A percentile compares a stretch with the other conserved stretches of the same genome.
Evolutionary conservation across 208 protist genomes (phyloP).

Genomic region (Crithidia mellificae): DNA sequence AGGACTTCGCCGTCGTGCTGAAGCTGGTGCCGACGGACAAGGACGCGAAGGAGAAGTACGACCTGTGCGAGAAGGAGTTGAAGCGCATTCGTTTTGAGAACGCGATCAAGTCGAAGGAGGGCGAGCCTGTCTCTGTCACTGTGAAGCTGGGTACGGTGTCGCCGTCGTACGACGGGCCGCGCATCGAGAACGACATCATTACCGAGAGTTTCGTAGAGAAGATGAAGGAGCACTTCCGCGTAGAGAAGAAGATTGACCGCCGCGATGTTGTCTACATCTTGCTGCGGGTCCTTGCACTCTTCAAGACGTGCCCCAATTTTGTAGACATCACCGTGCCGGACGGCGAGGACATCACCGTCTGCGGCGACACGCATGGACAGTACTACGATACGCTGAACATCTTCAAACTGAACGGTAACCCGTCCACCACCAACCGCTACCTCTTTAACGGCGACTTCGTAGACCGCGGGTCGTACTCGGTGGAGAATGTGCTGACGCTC

Average conservation of each 20-base stretch:
- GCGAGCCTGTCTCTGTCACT: conserved; percentile 60
- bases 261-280: conserved; percentile 88
- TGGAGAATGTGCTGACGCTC: conserved; percentile 96
- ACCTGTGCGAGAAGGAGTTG: conserved; percentile 94
- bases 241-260: conserved; percentile 84
- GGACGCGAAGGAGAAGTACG: conserved; percentile 91
- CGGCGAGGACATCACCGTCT: conserved; percentile 94
- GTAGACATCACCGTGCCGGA: conserved; percentile 86
- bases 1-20: conserved; percentile 91
- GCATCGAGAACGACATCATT: conserved; percentile 70
- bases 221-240: conserved; percentile 78
- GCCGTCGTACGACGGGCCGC: conserved; percentile 71
- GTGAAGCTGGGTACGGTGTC: conserved; percentile 76
- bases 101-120: conserved; percentile 92
- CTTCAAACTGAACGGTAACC: conserved; percentile 92
- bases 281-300: conserved; percentile 74
- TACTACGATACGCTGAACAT: conserved; percentile 98
- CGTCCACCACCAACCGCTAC: conserved; percentile 92
- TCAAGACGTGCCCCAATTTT: conserved; percentile 86
- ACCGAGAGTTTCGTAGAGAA: conserved; percentile 80
- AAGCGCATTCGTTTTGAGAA: conserved; percentile 93
- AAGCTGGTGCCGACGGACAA: conserved; percentile 90
- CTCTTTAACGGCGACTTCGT: conserved; percentile 97
- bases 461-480: conserved; percentile 96
- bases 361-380: conserved; percentile 99